These are phyloP conservation scores for Geranium brycei DNA, from an alignment of 345 rosid species.

Conservation along the genomic window DNA sequence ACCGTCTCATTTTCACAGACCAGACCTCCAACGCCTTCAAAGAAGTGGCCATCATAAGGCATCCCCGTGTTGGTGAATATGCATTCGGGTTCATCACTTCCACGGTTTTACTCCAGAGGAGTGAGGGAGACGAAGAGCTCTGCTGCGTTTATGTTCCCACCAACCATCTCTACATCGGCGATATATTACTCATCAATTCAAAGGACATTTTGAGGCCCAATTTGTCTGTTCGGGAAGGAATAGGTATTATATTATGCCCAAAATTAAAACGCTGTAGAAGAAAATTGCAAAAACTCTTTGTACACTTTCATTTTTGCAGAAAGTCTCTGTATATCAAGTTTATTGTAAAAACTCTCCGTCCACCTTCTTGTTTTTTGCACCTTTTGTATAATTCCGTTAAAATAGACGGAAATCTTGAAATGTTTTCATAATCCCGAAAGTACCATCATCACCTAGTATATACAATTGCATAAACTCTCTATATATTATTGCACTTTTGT, in stretches of 20 bases:
- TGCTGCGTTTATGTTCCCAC: conserved; percentile 40
- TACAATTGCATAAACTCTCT: too few species aligned
- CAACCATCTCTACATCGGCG: conserved; percentile 42
- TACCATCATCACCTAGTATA: too few species aligned
- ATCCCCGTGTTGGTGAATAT: conserved; percentile 25
- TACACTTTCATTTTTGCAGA: too few species aligned
- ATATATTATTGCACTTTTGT: too few species aligned
- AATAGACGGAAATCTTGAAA: too few species aligned
- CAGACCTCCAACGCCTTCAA: conserved; percentile 40
- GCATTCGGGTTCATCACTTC: conserved; percentile 32
- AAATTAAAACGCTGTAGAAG: too few species aligned
- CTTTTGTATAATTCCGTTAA: too few species aligned
- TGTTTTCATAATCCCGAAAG: too few species aligned
- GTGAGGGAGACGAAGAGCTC: conserved; percentile 33
- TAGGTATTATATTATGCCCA: conserved; percentile 22
- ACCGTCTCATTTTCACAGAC: conserved; percentile 16
- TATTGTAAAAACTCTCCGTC: neutral
- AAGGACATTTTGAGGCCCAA: conserved; percentile 42
- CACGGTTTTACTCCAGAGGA: conserved; percentile 27
- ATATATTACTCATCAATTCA: conserved; percentile 29
- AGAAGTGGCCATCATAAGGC: conserved; percentile 46
- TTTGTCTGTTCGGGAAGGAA: conserved; percentile 51
- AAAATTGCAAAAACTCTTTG: too few species aligned
- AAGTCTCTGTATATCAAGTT: too few species aligned
- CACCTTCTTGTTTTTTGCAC: neutral